Evolutionary conservation across 2,329 filamentous ascomycete species (phyloP).

Genomic region (Aspergillus puulaauensis): DNA sequence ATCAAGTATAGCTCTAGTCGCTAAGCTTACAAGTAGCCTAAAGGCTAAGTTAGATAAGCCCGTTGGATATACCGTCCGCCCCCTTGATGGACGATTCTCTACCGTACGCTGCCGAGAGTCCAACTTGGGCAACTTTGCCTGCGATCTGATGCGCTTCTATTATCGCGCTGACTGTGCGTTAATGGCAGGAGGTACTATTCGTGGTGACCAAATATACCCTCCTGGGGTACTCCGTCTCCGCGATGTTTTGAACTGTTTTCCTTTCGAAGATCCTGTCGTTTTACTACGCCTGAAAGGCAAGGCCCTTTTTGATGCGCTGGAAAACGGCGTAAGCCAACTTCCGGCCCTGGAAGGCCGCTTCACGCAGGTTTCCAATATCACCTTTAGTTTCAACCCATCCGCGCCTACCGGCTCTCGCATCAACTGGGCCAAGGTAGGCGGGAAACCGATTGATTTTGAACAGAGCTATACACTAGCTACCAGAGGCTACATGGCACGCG

Average conservation of each 20-base stretch:
- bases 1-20: constrained; percentile 61
- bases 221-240: constrained; percentile 75
- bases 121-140: constrained; percentile 88
- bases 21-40: constrained; percentile 69
- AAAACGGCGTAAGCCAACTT: constrained; percentile 78
- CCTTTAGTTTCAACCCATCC: constrained; percentile 68
- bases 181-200: constrained; percentile 82
- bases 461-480: constrained; percentile 73
- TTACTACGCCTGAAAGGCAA: constrained; percentile 70
- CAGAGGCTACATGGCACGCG: constrained; percentile 82
- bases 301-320: constrained; percentile 74
- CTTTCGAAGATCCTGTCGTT: constrained; percentile 87
- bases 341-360: constrained; percentile 84
- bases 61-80: constrained; percentile 76
- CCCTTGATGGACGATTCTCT: constrained; percentile 81
- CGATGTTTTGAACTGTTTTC: constrained; percentile 86
- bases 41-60: constrained; percentile 77
- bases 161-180: constrained; percentile 78
- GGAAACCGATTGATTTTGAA: constrained; percentile 60
- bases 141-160: constrained; percentile 84
- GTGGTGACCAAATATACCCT: constrained; percentile 85
- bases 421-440: constrained; percentile 60
- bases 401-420: constrained; percentile 63
- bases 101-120: constrained; percentile 76
- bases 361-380: constrained; percentile 82